Evolutionary conservation across 2,329 filamentous ascomycete genomes (phyloP).

Genomic region (Colletotrichum tabaci): DNA sequence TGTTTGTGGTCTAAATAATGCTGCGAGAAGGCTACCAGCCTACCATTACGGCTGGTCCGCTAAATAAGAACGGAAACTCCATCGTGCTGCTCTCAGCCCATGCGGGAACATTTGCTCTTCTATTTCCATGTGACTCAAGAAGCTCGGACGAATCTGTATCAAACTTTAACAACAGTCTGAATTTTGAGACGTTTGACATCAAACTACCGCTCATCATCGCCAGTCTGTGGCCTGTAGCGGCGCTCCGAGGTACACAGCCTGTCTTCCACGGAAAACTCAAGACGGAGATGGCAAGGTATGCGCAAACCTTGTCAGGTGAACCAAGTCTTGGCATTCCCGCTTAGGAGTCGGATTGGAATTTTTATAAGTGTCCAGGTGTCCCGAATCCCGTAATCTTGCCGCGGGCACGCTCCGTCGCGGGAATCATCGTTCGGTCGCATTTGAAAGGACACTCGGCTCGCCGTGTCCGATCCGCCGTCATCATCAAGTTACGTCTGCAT

Average conservation of each 20-base stretch:
- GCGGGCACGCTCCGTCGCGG: not conserved
- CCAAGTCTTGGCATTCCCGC: too few relatives aligned
- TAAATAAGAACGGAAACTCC: too few relatives aligned
- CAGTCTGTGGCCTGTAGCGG: conserved; percentile 7
- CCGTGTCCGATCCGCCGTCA: not conserved
- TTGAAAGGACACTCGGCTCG: not conserved
- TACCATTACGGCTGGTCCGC: too few relatives aligned
- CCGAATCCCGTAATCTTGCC: not conserved
- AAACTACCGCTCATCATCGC: not conserved
- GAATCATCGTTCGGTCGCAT: not conserved
- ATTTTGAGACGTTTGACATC: not conserved
- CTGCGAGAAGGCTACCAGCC: too few relatives aligned
- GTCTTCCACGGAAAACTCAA: not conserved
- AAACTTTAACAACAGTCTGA: not conserved
- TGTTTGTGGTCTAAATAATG: too few relatives aligned
- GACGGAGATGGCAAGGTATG: not conserved
- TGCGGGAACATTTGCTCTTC: too few relatives aligned
- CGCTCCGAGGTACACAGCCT: not conserved
- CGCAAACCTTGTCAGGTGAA: not conserved
- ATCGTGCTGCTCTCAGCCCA: not conserved
- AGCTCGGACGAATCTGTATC: conserved; percentile 14
- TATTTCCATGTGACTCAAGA: not conserved
- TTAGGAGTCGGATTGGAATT: too few relatives aligned
- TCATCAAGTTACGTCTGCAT: not conserved
- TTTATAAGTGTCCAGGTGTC: too few relatives aligned